Evolutionary conservation across 2,329 filamentous ascomycete genomes (phyloP).

Genomic region (Colletotrichum sp.): DNA sequence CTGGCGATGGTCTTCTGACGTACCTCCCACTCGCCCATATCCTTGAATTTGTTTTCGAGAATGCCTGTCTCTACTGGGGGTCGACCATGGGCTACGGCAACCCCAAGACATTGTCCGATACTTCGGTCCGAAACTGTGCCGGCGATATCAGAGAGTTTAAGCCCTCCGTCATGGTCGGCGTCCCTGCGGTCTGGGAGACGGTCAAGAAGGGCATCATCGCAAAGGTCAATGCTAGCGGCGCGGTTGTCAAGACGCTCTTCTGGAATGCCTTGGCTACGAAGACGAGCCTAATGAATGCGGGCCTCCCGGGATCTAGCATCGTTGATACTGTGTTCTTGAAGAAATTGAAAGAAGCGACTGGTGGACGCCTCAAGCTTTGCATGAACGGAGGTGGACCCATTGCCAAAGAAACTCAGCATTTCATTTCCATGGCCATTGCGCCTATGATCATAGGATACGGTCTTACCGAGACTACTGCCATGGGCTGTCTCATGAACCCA

Average conservation of each 20-base stretch:
- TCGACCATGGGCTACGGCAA: conserved; percentile 90
- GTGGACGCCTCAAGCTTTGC: conserved; percentile 79
- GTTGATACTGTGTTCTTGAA: conserved; percentile 85
- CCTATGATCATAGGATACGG: conserved; percentile 92
- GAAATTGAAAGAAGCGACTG: conserved; percentile 89
- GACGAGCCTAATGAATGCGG: conserved; percentile 52
- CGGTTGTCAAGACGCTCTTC: conserved; percentile 77
- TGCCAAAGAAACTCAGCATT: conserved; percentile 82
- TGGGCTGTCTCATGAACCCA: conserved; percentile 78
- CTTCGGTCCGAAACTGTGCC: conserved; percentile 82
- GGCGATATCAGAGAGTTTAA: conserved; percentile 88
- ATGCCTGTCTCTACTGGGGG: conserved; percentile 83
- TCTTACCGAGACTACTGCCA: conserved; percentile 82
- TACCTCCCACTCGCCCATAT: conserved; percentile 90
- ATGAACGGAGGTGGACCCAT: conserved; percentile 88
- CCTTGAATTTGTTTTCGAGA: conserved; percentile 90
- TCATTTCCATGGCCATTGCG: conserved; percentile 86
- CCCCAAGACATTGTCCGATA: conserved; percentile 82
- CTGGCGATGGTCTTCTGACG: conserved; percentile 78
- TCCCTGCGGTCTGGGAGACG: conserved; percentile 88
- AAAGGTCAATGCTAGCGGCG: conserved; percentile 74
- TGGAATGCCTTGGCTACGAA: conserved; percentile 63
- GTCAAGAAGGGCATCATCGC: conserved; percentile 88
- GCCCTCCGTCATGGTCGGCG: conserved; percentile 83
- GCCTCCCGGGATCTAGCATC: conserved; percentile 68